These are phyloP conservation scores for Mucor lusitanicus DNA, from an alignment of 371 early-diverging fungal species.

Conservation along the genomic window DNA sequence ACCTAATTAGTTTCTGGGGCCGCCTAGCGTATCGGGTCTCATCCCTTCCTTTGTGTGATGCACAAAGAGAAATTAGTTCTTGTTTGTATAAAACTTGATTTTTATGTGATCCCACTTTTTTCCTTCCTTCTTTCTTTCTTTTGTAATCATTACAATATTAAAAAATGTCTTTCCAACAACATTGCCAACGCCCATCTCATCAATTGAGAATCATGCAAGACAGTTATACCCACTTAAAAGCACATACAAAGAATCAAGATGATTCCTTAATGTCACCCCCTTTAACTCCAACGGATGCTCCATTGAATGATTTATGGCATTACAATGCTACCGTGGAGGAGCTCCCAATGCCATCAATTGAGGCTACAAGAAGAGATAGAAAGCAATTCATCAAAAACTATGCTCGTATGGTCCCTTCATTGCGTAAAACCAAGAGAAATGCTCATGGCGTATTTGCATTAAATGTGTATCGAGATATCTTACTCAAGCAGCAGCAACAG, in stretches of 20 bases:
- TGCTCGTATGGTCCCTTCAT: slow-evolving; percentile 21
- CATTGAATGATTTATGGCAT: slow-evolving; percentile 1
- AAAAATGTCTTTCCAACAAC: slow-evolving; percentile 4
- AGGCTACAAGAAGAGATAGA: slow-evolving; percentile 9
- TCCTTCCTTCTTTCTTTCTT: slow-evolving; percentile 3
- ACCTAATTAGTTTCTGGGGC: slow-evolving; percentile 14
- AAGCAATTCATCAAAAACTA: slow-evolving; percentile 24
- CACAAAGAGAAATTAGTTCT: slow-evolving; percentile 6
- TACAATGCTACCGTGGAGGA: neutral
- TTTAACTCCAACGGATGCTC: slow-evolving; percentile 30
- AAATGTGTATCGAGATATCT: slow-evolving; percentile 25
- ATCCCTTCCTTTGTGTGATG: slow-evolving; percentile 24
- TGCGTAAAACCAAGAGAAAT: slow-evolving; percentile 5
- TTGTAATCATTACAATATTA: neutral
- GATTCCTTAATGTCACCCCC: slow-evolving; percentile 34
- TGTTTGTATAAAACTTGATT: slow-evolving; percentile 2
- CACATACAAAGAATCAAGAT: slow-evolving; percentile 2
- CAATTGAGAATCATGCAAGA: slow-evolving; percentile 20
- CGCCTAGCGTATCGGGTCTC: slow-evolving; percentile 33
- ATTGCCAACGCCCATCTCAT: slow-evolving; percentile 4
- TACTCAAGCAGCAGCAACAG: slow-evolving; percentile 1
- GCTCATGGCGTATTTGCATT: slow-evolving; percentile 21
- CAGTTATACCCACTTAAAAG: slow-evolving; percentile 5
- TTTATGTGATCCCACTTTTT: slow-evolving; percentile 4
- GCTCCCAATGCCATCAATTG: neutral